Conservation (phyloP, 1,139 yeast species). For the Debaryomycetaceae sp. region DNA sequence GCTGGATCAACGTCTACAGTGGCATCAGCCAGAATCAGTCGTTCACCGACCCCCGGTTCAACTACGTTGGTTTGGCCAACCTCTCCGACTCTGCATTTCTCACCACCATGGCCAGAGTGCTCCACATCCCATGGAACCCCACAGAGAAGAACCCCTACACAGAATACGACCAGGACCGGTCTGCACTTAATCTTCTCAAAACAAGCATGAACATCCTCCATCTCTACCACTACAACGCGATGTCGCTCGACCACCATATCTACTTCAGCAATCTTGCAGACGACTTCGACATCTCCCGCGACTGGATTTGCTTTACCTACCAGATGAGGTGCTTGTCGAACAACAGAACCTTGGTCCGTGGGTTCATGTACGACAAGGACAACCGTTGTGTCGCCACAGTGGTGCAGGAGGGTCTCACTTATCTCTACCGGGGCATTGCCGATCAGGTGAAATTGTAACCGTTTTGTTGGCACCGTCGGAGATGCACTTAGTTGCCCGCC, state of each 20-base stretch:
- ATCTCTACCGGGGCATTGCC: conserved; percentile 25
- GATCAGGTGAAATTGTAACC: conserved; percentile 8
- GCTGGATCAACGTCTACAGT: conserved; percentile 44
- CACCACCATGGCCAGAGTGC: conserved; percentile 41
- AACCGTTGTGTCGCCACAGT: conserved; percentile 41
- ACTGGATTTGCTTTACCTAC: conserved; percentile 40
- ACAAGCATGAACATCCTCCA: conserved; percentile 38
- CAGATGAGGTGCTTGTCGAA: conserved; percentile 36
- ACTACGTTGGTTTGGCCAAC: conserved; percentile 39
- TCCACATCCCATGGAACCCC: conserved; percentile 47
- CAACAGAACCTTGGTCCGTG: conserved; percentile 38
- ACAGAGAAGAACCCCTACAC: conserved; percentile 29
- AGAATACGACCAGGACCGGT: conserved; percentile 31
- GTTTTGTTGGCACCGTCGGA: no score
- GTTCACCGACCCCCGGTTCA: conserved; percentile 28
- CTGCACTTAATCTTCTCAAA: conserved; percentile 32
- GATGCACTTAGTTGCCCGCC: no score
- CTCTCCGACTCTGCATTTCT: conserved; percentile 40
- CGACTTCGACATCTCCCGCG: conserved; percentile 33
- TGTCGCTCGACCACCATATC: conserved; percentile 48
- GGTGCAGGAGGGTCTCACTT: conserved; percentile 44
- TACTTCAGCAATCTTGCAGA: conserved; percentile 36
- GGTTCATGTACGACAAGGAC: conserved; percentile 30
- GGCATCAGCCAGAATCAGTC: conserved; percentile 28
- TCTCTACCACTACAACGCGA: conserved; percentile 44